A percentile compares a stretch with the other conserved stretches of the same genome.
Evolutionary conservation across 2,329 filamentous ascomycete genomes (phyloP).

Genomic region (Alternaria sp.): DNA sequence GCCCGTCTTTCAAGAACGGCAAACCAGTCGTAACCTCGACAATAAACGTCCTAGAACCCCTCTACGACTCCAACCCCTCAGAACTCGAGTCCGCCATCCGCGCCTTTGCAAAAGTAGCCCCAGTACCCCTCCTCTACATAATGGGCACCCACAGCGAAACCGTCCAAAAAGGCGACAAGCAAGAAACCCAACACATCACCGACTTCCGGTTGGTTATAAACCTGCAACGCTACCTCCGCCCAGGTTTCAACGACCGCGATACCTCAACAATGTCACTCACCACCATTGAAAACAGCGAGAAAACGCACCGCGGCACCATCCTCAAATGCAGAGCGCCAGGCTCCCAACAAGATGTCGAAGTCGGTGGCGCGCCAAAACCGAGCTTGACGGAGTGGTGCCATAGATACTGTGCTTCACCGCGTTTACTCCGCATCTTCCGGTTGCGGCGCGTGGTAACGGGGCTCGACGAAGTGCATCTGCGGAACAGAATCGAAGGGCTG

Average conservation of each 20-base stretch:
- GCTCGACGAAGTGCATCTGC: conserved; percentile 66
- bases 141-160: conserved; percentile 52
- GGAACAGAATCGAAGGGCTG: conserved; percentile 62
- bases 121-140: conserved; percentile 50
- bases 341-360: conserved; percentile 56
- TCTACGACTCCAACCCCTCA: conserved; percentile 46
- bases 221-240: conserved; percentile 41
- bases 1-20: conserved; percentile 34
- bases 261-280: conserved; percentile 39
- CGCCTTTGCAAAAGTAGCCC: conserved; percentile 37
- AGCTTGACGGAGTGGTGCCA: conserved; percentile 70
- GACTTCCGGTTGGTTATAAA: conserved; percentile 53
- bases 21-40: conserved; percentile 42
- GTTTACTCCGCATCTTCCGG: conserved; percentile 64
- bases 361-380: conserved; percentile 54
- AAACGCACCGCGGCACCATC: conserved; percentile 71
- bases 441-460: conserved; percentile 61
- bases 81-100: conserved; percentile 44
- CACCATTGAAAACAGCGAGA: conserved; percentile 66
- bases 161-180: conserved; percentile 46
- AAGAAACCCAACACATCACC: conserved; percentile 45
- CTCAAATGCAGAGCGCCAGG: conserved; percentile 62
- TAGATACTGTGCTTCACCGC: conserved; percentile 67
- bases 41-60: conserved; percentile 39
- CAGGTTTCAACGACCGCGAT: conserved; percentile 30